Conservation (phyloP, 1,139 yeast species). For the Yamadazyma blattariae region DNA sequence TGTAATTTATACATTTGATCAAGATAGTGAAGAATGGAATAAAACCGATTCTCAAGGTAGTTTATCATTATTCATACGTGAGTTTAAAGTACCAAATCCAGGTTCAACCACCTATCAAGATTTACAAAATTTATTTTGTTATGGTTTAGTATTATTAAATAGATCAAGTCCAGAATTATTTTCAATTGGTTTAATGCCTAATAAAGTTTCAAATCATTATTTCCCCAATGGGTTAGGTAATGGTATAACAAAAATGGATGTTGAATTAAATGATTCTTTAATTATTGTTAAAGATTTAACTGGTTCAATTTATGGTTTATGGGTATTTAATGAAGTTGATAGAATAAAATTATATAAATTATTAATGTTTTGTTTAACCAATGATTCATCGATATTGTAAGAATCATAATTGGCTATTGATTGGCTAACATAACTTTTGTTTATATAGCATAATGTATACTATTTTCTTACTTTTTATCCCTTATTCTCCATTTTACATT, state of each 20-base stretch:
- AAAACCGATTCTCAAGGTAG: constrained; percentile 82
- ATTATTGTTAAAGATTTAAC: constrained; percentile 73
- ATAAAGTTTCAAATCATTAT: constrained; percentile 44
- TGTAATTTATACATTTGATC: constrained; percentile 71
- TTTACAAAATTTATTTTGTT: constrained; percentile 58
- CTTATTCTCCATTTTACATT: too few relatives aligned
- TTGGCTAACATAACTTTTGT: too few relatives aligned
- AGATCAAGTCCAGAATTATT: constrained; percentile 75
- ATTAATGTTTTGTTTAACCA: constrained; percentile 54
- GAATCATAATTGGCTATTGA: too few relatives aligned
- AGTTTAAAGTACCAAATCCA: constrained; percentile 30
- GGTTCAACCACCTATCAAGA: constrained; percentile 29
- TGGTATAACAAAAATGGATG: constrained; percentile 57
- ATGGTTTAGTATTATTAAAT: constrained; percentile 77
- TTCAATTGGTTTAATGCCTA: constrained; percentile 73
- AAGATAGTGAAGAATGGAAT: constrained; percentile 70
- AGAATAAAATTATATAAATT: constrained; percentile 60
- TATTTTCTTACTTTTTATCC: too few relatives aligned
- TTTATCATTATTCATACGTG: constrained; percentile 72
- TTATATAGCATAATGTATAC: too few relatives aligned
- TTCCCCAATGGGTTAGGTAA: constrained; percentile 40
- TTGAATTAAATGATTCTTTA: constrained; percentile 75
- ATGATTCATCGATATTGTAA: constrained; percentile 26
- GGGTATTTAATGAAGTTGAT: constrained; percentile 82
- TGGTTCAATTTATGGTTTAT: constrained; percentile 82